These are phyloP conservation scores for Reticulascus tulasneorum DNA, from an alignment of 2,329 filamentous ascomycete genomes.

Conservation along the genomic window DNA sequence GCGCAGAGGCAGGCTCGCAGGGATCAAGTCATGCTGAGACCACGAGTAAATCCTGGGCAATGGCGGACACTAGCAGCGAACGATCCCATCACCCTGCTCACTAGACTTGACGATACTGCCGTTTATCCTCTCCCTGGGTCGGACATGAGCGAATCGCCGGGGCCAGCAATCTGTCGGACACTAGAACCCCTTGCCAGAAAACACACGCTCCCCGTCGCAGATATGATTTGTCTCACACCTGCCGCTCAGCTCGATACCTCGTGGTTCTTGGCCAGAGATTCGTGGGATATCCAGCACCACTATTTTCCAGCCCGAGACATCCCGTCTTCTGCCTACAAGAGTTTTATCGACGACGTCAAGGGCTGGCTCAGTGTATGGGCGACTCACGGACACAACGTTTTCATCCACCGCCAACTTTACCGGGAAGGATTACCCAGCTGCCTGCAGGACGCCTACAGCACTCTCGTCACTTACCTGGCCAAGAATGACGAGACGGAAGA, in stretches of 20 bases:
- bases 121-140: too few species aligned
- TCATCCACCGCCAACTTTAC: conserved; percentile 22
- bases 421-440: conserved; percentile 15
- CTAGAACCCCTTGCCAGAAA: too few species aligned
- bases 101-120: too few species aligned
- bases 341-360: conserved; percentile 18
- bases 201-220: too few species aligned
- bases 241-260: background rate
- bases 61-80: too few species aligned
- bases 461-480: conserved; percentile 16
- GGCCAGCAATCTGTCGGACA: too few species aligned
- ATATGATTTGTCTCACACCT: background rate
- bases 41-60: too few species aligned
- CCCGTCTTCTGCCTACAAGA: conserved; percentile 17
- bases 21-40: conserved; percentile 7
- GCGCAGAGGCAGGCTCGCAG: too few species aligned
- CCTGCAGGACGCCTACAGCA: conserved; percentile 21
- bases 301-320: too few species aligned
- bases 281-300: conserved; percentile 16
- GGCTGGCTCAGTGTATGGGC: conserved; percentile 22
- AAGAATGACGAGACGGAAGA: conserved; percentile 19
- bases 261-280: conserved; percentile 17
- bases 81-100: too few species aligned
- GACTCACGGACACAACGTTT: conserved; percentile 16
- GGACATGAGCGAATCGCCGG: too few species aligned